phyloP scores from a whole-genome alignment of 2,329 filamentous ascomycete genomes.

The Geoglossum cookeanum region DNA sequence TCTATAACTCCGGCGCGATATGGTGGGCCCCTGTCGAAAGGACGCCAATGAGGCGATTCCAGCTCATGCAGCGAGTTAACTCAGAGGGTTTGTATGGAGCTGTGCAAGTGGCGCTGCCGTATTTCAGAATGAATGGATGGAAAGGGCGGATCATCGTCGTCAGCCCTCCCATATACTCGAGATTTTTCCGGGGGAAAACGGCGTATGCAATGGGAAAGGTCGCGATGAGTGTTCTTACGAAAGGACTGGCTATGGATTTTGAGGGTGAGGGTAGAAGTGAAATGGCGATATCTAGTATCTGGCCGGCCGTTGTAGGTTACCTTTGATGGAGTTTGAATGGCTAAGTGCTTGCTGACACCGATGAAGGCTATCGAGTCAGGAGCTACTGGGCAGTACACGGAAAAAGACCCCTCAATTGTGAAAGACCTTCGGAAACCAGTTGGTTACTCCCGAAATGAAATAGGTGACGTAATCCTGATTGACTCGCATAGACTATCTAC shows the following conservation, averaged over 20 bases:
- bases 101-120: constrained; percentile 48
- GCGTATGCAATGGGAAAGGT: constrained; percentile 65
- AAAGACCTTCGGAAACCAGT: constrained; percentile 45
- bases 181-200: constrained; percentile 73
- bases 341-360: neutral
- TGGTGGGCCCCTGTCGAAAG: constrained; percentile 62
- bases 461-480: neutral
- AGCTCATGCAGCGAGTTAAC: constrained; percentile 59
- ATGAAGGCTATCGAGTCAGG: constrained; percentile 50
- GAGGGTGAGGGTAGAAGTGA: constrained; percentile 40
- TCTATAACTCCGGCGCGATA: constrained; percentile 75
- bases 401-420: constrained; percentile 25
- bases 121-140: constrained; percentile 35
- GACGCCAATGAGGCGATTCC: constrained; percentile 58
- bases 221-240: constrained; percentile 64
- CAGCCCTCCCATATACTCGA: constrained; percentile 65
- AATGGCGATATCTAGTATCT: constrained; percentile 67
- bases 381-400: constrained; percentile 40
- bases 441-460: constrained; percentile 7
- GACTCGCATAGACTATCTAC: constrained; percentile 39
- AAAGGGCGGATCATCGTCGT: constrained; percentile 56
- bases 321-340: neutral
- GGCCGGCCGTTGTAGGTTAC: constrained; percentile 51
- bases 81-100: constrained; percentile 56
- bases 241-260: constrained; percentile 70